A percentile compares a stretch with the other conserved stretches of the same genome.
phyloP scores from a whole-genome alignment of 1,284 basidiomycete genomes.

The Sanghuangporus baumii region DNA sequence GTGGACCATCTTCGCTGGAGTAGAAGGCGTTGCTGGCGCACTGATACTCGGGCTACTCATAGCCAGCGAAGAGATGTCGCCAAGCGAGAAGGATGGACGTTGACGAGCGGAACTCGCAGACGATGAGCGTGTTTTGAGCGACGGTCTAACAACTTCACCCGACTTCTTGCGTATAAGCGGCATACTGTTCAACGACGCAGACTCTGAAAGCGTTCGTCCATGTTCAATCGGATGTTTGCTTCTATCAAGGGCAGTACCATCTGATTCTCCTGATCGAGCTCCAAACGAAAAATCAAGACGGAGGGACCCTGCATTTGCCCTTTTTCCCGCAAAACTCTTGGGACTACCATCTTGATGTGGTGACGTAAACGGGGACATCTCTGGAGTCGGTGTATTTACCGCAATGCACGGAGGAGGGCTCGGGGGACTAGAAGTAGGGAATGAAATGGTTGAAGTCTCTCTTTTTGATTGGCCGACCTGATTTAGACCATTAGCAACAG shows the following conservation, averaged over 20 bases:
- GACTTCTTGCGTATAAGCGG: constrained; percentile 80
- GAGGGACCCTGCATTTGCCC: constrained; percentile 2
- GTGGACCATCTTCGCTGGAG: constrained; percentile 73
- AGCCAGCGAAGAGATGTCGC: neutral
- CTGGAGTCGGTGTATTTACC: neutral
- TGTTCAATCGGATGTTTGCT: neutral
- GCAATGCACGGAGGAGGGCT: neutral
- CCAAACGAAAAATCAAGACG: constrained; percentile 5
- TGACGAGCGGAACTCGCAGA: constrained; percentile 28
- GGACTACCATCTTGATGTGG: neutral
- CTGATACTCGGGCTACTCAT: constrained; percentile 1
- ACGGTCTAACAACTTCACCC: constrained; percentile 88
- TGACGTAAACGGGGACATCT: neutral
- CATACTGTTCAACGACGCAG: constrained; percentile 5
- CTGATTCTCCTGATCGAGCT: neutral
- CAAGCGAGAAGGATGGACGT: constrained; percentile 21
- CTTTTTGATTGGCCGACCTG: neutral
- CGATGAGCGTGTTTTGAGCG: constrained; percentile 70
- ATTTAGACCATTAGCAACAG: neutral
- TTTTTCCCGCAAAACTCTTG: neutral
- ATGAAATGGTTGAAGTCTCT: constrained; percentile 3
- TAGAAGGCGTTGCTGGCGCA: constrained; percentile 26
- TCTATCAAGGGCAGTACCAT: neutral
- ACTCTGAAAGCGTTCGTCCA: neutral
- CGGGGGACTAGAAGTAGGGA: neutral